Evolutionary conservation across 495 filamentous ascomycete species (phyloP).

Genomic region (Halenospora varia): DNA sequence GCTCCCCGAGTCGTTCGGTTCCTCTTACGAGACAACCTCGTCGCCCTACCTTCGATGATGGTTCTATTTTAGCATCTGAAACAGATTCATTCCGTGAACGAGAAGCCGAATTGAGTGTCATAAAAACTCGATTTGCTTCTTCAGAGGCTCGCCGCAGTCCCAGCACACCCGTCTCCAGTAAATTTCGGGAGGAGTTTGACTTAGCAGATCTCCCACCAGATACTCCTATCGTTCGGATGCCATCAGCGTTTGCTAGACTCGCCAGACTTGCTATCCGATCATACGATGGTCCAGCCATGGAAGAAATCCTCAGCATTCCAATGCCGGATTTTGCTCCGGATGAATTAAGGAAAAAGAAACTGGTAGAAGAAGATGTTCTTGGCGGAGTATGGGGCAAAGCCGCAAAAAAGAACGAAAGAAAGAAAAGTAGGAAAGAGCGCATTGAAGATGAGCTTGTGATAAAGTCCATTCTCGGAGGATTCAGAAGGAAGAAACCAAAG

Average conservation of each 20-base stretch:
- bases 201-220: not conserved
- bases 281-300: conserved; percentile 19
- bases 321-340: conserved; percentile 5
- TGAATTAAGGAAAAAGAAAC: not conserved
- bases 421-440: not conserved
- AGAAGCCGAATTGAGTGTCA: conserved; percentile 16
- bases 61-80: conserved; percentile 16
- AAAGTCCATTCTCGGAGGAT: not conserved
- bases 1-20: not conserved
- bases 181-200: conserved; percentile 24
- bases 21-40: not conserved
- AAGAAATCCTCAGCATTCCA: conserved; percentile 11
- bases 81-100: conserved; percentile 16
- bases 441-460: not conserved
- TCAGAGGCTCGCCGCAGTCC: conserved; percentile 4
- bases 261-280: conserved; percentile 12
- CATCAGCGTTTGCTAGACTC: conserved; percentile 17
- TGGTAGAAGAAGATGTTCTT: conserved; percentile 1
- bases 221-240: not conserved
- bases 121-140: conserved; percentile 13
- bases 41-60: conserved; percentile 4
- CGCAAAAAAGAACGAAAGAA: conserved; percentile 7
- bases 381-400: conserved; percentile 11
- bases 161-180: conserved; percentile 22
- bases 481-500: conserved; percentile 2